phyloP scores from a whole-genome alignment of 352 stramenopile species.

The Phytophthora aleatoria region DNA sequence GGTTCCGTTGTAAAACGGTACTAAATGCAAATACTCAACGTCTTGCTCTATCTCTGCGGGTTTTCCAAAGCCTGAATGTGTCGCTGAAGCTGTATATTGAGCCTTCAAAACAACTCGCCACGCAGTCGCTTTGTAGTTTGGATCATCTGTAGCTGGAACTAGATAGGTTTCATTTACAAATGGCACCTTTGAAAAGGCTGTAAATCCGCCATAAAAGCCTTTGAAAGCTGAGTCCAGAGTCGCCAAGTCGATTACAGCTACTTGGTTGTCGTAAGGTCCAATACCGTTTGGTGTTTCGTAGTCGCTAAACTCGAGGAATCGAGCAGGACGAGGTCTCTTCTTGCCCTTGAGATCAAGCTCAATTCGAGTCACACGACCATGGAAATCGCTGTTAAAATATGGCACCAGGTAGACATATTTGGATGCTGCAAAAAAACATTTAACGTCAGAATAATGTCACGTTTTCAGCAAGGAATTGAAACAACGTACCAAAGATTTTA shows the following conservation, averaged over 20 bases:
- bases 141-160: constrained; percentile 48
- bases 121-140: constrained; percentile 45
- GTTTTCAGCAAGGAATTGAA: not conserved
- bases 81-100: constrained; percentile 48
- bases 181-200: constrained; percentile 46
- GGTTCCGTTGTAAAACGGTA: constrained; percentile 67
- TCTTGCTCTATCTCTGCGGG: constrained; percentile 41
- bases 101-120: constrained; percentile 61
- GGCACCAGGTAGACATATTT: constrained; percentile 79
- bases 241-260: constrained; percentile 62
- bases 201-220: constrained; percentile 70
- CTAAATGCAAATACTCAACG: constrained; percentile 74
- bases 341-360: constrained; percentile 78
- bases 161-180: constrained; percentile 77
- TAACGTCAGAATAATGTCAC: constrained; percentile 4
- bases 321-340: constrained; percentile 71
- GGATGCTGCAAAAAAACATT: constrained; percentile 40
- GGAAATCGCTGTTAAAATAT: constrained; percentile 72
- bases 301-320: constrained; percentile 82
- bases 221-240: constrained; percentile 50
- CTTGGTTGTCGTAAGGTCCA: constrained; percentile 65
- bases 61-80: constrained; percentile 41
- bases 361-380: constrained; percentile 65
- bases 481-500: constrained; percentile 60
- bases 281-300: constrained; percentile 70